Percentiles rank a stretch among this genome's conserved stretches.
Evolutionary conservation across 2,329 filamentous ascomycete genomes (phyloP).

Genomic region (Paecilomyces formosus): DNA sequence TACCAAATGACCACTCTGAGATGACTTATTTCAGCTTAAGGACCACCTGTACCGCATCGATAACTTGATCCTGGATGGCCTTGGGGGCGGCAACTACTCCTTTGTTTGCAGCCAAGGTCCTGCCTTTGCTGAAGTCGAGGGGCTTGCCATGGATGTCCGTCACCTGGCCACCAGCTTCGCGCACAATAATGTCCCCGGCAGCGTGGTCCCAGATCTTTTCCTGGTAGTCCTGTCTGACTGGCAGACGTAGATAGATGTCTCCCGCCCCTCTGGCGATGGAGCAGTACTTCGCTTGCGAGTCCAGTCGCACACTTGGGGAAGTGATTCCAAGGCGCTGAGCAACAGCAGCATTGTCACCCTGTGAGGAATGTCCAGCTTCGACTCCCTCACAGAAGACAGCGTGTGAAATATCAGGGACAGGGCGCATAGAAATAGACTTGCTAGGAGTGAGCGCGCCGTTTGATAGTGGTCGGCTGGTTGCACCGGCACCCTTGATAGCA

Average conservation of each 20-base stretch:
- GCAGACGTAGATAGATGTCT: constrained; percentile 87
- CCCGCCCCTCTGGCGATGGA: constrained; percentile 90
- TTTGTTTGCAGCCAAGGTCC: constrained; percentile 84
- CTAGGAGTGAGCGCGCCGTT: constrained; percentile 34
- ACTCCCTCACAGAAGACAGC: constrained; percentile 97
- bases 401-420: constrained; percentile 62
- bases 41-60: constrained; percentile 76
- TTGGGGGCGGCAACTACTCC: constrained; percentile 84
- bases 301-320: constrained; percentile 84
- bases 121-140: constrained; percentile 77
- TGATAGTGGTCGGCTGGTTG: constrained; percentile 70
- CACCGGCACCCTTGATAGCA: constrained; percentile 70
- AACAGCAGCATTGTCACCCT: constrained; percentile 79
- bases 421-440: constrained; percentile 71
- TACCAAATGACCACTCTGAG: constrained; percentile 5
- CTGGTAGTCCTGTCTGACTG: constrained; percentile 77
- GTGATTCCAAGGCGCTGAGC: constrained; percentile 81
- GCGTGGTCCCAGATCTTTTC: constrained; percentile 99
- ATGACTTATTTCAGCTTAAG: constrained; percentile 43
- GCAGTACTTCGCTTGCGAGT: constrained; percentile 96
- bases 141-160: constrained; percentile 80
- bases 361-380: constrained; percentile 84
- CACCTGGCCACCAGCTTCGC: constrained; percentile 86
- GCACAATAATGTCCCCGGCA: constrained; percentile 85
- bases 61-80: constrained; percentile 65